Conservation (phyloP, 2,329 filamentous ascomycete genomes). For the Ciborinia camelliae region DNA sequence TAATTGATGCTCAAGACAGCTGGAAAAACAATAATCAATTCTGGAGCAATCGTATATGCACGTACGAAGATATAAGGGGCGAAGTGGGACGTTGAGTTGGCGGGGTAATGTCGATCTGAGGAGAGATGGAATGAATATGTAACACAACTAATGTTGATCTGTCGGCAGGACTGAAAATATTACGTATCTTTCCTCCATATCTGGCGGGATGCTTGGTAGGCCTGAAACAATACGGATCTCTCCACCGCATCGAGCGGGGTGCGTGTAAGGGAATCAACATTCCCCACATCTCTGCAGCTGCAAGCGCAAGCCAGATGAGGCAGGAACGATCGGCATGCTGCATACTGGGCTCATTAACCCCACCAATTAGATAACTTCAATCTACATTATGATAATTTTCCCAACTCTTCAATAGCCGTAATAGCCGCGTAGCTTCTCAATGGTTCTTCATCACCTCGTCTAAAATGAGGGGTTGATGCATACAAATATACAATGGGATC, state of each 20-base stretch:
- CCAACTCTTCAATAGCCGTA: too few species aligned
- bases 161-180: background rate
- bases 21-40: too few species aligned
- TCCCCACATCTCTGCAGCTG: background rate
- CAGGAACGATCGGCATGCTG: too few species aligned
- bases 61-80: too few species aligned
- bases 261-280: background rate
- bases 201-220: too few species aligned
- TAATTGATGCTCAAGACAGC: background rate
- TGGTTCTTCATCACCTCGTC: background rate
- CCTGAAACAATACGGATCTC: too few species aligned
- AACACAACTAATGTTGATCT: background rate
- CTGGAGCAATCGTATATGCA: background rate
- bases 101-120: background rate
- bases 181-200: too few species aligned
- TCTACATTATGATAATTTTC: too few species aligned
- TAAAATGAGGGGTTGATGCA: background rate
- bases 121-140: too few species aligned
- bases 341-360: too few species aligned
- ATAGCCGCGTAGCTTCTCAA: background rate
- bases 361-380: too few species aligned
- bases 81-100: too few species aligned
- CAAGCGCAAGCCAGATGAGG: background rate
- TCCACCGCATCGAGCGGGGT: fast-evolving
- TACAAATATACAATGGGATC: background rate